phyloP scores from a whole-genome alignment of 345 rosid genomes.

The Eucalyptus erythrocorys region DNA sequence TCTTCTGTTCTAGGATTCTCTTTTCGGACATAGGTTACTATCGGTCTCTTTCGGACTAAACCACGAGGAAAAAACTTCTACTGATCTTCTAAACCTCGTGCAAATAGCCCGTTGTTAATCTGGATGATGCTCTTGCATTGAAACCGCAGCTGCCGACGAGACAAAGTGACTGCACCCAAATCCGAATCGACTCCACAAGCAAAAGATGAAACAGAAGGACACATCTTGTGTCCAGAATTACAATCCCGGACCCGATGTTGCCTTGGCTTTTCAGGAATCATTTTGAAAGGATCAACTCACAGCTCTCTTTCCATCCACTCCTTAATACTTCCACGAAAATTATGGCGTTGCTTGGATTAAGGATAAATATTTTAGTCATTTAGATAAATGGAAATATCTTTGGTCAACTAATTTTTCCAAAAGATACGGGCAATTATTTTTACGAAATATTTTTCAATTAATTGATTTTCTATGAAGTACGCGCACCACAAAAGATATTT shows the following conservation, averaged over 20 bases:
- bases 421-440: rapidly evolving
- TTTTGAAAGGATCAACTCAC: neutral
- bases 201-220: neutral
- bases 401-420: neutral
- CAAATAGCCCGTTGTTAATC: neutral
- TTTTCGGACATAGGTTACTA: neutral
- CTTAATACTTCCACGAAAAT: neutral
- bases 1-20: neutral
- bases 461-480: neutral
- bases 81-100: neutral
- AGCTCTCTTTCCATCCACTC: neutral
- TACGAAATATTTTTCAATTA: neutral
- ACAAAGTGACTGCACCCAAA: neutral
- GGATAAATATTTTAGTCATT: neutral
- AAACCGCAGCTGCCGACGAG: neutral
- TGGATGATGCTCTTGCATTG: neutral
- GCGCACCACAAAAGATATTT: rapidly evolving
- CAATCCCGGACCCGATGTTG: neutral
- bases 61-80: neutral
- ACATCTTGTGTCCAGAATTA: neutral
- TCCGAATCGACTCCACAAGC: neutral
- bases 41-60: neutral
- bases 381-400: neutral
- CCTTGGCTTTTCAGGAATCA: neutral
- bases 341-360: neutral